Evolutionary conservation across 805 yeast genomes (phyloP).

Genomic region (Pichia paraexigua): DNA sequence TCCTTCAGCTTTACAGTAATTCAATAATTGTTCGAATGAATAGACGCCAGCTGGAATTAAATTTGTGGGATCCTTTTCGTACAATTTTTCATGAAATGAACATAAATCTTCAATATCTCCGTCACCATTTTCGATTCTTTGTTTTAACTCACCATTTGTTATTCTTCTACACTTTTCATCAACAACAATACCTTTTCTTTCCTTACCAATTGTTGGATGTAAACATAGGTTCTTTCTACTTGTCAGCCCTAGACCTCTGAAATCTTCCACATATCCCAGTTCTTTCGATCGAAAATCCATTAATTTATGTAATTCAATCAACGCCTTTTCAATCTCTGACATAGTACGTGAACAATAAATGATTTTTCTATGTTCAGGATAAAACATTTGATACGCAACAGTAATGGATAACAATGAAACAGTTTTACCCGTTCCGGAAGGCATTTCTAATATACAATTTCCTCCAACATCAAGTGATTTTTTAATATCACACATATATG

Average conservation of each 20-base stretch:
- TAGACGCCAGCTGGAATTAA: slow-evolving; percentile 89
- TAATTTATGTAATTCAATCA: slow-evolving; percentile 78
- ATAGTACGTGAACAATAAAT: slow-evolving; percentile 98
- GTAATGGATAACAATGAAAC: slow-evolving; percentile 85
- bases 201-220: slow-evolving; percentile 81
- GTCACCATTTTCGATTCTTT: slow-evolving; percentile 51
- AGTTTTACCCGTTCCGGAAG: slow-evolving; percentile 98
- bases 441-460: slow-evolving; percentile 95
- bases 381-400: slow-evolving; percentile 88
- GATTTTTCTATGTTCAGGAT: slow-evolving; percentile 89
- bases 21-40: slow-evolving; percentile 77
- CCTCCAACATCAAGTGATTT: slow-evolving; percentile 94
- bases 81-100: slow-evolving; percentile 83
- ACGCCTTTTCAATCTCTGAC: slow-evolving; percentile 97
- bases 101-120: slow-evolving; percentile 58
- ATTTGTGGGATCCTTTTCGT: slow-evolving; percentile 81
- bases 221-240: slow-evolving; percentile 91
- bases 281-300: slow-evolving; percentile 83
- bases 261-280: slow-evolving; percentile 81
- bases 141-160: slow-evolving; percentile 84
- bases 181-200: slow-evolving; percentile 83
- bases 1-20: slow-evolving; percentile 68
- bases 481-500: slow-evolving; percentile 94
- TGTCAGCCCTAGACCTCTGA: slow-evolving; percentile 89
- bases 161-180: slow-evolving; percentile 94